Percentiles rank a stretch among this genome's conserved stretches.
These are phyloP conservation scores for Neurospora sp. DNA, from an alignment of 495 filamentous ascomycete genomes.

Conservation along the genomic window DNA sequence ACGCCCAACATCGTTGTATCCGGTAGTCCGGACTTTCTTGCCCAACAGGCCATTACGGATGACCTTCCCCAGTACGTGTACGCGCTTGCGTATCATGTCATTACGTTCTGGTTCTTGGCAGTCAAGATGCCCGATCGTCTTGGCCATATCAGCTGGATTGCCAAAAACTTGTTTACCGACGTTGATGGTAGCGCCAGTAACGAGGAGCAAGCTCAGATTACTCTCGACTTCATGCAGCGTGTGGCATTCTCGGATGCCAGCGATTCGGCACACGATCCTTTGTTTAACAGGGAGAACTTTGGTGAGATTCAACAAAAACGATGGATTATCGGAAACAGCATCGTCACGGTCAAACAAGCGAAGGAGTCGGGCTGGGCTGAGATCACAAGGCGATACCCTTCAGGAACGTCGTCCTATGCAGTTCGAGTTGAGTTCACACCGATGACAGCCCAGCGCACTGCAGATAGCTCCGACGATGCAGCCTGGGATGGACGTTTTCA, in stretches of 20 bases:
- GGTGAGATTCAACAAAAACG: constrained; percentile 62
- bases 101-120: constrained; percentile 92
- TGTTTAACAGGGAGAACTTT: constrained; percentile 50
- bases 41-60: constrained; percentile 34
- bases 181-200: constrained; percentile 60
- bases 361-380: constrained; percentile 64
- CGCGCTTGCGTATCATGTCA: constrained; percentile 85
- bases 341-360: constrained; percentile 77
- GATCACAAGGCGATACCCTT: constrained; percentile 74
- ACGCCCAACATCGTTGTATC: constrained; percentile 22
- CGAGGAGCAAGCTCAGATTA: constrained; percentile 88
- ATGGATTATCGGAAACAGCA: constrained; percentile 81
- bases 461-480: constrained; percentile 31
- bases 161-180: constrained; percentile 73
- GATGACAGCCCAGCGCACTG: constrained; percentile 54
- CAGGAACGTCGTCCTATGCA: constrained; percentile 68
- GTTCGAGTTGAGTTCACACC: constrained; percentile 62
- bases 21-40: constrained; percentile 5
- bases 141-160: constrained; percentile 82
- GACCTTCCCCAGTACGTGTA: constrained; percentile 87
- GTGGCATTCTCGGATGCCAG: constrained; percentile 78
- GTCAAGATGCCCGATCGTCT: constrained; percentile 73
- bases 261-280: constrained; percentile 55
- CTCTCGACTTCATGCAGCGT: constrained; percentile 92
- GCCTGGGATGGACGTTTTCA: constrained; percentile 31